Evolutionary conservation across 1,284 basidiomycete genomes (phyloP), one percentile per base, ranked within the genome.

Genomic region (Sporisorium exsertum): DNA sequence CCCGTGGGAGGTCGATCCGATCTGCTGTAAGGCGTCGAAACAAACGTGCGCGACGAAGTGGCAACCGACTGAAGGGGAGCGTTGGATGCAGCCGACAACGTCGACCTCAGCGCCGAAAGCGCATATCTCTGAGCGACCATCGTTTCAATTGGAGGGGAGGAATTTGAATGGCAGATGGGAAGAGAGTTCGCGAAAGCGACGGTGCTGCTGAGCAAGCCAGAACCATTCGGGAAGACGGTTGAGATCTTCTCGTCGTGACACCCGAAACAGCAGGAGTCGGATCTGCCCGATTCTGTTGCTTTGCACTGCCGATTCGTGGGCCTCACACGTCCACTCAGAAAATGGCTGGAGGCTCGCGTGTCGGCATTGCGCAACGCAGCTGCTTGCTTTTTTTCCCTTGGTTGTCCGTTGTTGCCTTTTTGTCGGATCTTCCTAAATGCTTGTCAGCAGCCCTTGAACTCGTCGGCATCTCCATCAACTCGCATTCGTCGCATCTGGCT

Each of bases 121-220:
- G 72, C 64, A 42, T 75, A 75, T 52, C 72, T 49, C 33, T 75
- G 72, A 18, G 72, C 64, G 22, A 70, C 72, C 72, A 75, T 75
- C 1, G 43, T 58, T 42, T 26, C 7, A n/a, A 5, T 29, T n/a
- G 16, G n/a, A 20, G 12, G 37, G 22, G 32, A 53, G 7, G 12
- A 47, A 20, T 20, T 24, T 0, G 6, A 20, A 18, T n/a, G n/a
- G n/a, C n/a, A n/a, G n/a, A n/a, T n/a, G n/a, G n/a, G 6, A 47
- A 35, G n/a, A n/a, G 27, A 40, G 15, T 40, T 22, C 15, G 49
- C 27, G 7, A 9, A 12, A 20, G 27, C 18, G 29, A 13, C 7
- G 47, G 18, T 27, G 27, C 45, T 29, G 18, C 29, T 20, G 49
- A 18, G n/a, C n/a, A 32, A 20, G 27, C 18, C 18, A 20, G 13